Evolutionary conservation across 2,329 filamentous ascomycete genomes (phyloP).

Genomic region (Aspergillus alliaceus): DNA sequence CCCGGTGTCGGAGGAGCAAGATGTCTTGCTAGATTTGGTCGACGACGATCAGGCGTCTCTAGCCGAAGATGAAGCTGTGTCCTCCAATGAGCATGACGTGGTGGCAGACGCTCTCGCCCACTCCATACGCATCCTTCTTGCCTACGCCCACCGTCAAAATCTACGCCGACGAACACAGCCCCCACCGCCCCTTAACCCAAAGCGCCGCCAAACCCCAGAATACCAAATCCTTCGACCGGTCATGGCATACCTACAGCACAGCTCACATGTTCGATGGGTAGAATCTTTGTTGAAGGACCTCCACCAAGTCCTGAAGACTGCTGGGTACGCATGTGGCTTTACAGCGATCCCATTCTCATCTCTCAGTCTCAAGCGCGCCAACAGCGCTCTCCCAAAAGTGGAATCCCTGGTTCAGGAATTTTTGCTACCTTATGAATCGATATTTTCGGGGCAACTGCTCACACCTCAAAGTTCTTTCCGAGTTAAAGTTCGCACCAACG

Average conservation of each 20-base stretch:
- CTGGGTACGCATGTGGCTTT: slow-evolving; percentile 32
- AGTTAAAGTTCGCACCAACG: slow-evolving; percentile 39
- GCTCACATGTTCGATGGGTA: slow-evolving; percentile 34
- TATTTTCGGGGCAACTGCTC: slow-evolving; percentile 38
- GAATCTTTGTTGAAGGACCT: slow-evolving; percentile 34
- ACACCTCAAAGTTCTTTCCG: slow-evolving; percentile 36
- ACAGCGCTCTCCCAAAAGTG: slow-evolving; percentile 20
- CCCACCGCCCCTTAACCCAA: slow-evolving; percentile 56
- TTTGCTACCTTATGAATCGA: slow-evolving; percentile 44
- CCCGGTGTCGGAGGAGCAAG: slow-evolving; percentile 53
- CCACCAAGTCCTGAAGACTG: slow-evolving; percentile 30
- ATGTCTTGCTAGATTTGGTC: slow-evolving; percentile 68
- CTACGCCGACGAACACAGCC: slow-evolving; percentile 64
- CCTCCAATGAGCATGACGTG: slow-evolving; percentile 26
- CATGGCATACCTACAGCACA: slow-evolving; percentile 55
- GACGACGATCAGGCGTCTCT: slow-evolving; percentile 49
- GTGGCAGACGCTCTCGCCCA: slow-evolving; percentile 67
- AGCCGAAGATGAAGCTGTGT: slow-evolving; percentile 29
- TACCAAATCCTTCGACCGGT: slow-evolving; percentile 62
- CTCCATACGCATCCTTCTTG: slow-evolving; percentile 72
- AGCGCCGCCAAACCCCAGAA: slow-evolving; percentile 50
- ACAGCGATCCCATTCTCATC: slow-evolving; percentile 28
- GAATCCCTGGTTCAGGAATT: slow-evolving; percentile 46
- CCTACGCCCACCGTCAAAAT: slow-evolving; percentile 75
- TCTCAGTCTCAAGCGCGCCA: slow-evolving; percentile 14